phyloP scores from a whole-genome alignment of 257 asterid genomes.

The Hygrophila difformis region DNA sequence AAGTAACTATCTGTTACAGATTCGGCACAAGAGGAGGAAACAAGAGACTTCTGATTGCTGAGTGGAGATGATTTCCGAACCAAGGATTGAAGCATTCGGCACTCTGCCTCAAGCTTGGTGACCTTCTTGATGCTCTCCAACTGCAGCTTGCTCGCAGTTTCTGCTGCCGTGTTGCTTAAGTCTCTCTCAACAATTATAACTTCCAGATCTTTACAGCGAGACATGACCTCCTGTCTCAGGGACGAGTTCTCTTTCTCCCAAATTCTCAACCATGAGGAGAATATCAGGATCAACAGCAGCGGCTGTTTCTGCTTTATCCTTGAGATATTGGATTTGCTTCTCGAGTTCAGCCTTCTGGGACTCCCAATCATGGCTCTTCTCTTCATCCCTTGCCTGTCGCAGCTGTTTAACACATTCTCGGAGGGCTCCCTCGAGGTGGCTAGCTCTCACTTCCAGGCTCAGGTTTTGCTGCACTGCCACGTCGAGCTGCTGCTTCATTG shows the following conservation, averaged over 20 bases:
- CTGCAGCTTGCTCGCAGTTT: constrained; percentile 67
- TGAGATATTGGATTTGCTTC: neutral
- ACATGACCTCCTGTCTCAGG: constrained; percentile 40
- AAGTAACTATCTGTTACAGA: constrained; percentile 38
- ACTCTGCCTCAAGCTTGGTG: constrained; percentile 48
- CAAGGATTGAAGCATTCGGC: constrained; percentile 30
- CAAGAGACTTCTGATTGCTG: constrained; percentile 21
- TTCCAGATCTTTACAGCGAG: constrained; percentile 41
- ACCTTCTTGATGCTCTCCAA: constrained; percentile 53
- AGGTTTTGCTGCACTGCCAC: neutral
- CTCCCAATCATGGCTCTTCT: neutral
- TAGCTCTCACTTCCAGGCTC: constrained; percentile 5
- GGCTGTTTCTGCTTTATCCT: neutral
- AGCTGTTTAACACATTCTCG: constrained; percentile 1
- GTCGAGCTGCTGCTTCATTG: constrained; percentile 4
- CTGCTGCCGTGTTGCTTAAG: constrained; percentile 68
- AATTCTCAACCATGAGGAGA: constrained; percentile 22
- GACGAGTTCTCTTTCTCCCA: constrained; percentile 51
- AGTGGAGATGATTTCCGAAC: constrained; percentile 27
- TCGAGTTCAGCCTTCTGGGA: neutral
- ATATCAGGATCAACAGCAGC: constrained; percentile 19
- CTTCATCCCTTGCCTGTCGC: constrained; percentile 4
- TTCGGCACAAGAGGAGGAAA: constrained; percentile 29
- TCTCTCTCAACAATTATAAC: constrained; percentile 49
- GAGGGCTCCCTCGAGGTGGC: constrained; percentile 9